Evolutionary conservation across 768 basidiomycete species (phyloP).

Genomic region (Tylopilus rubrobrunneus): DNA sequence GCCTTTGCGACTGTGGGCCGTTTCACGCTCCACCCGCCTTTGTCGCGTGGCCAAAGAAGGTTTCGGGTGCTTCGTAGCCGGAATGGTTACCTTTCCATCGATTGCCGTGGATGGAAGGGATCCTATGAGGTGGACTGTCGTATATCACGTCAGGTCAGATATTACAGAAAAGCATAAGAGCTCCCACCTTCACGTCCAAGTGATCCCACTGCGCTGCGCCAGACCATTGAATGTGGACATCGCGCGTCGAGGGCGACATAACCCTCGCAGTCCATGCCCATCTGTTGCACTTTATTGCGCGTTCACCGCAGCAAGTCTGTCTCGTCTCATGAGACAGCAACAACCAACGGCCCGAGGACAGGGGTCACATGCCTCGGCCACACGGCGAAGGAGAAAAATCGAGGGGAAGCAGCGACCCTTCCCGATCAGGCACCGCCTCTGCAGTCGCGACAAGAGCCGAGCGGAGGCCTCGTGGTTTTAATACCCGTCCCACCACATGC

Average conservation of each 20-base stretch:
- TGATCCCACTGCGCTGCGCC: neutral
- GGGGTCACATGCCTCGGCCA: neutral
- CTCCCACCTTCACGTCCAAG: neutral
- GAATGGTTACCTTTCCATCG: too few relatives aligned
- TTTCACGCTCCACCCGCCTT: constrained; percentile 9
- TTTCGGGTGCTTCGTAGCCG: too few relatives aligned
- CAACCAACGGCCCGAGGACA: neutral
- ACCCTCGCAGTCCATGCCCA: neutral
- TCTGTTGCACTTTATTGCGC: too few relatives aligned
- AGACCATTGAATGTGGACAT: neutral
- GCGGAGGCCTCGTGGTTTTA: constrained; percentile 3
- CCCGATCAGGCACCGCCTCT: constrained; percentile 11
- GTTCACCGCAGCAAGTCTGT: neutral
- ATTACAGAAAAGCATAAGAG: neutral
- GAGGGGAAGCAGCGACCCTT: neutral
- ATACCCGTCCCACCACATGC: neutral
- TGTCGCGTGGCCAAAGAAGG: too few relatives aligned
- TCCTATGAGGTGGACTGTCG: constrained; percentile 1
- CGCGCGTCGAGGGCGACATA: neutral
- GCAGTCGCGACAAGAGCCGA: neutral
- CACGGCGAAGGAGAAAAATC: neutral
- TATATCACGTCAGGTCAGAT: neutral
- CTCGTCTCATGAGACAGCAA: neutral
- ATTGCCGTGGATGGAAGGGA: too few relatives aligned
- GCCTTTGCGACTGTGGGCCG: constrained; percentile 11